Evolutionary conservation across 805 yeast genomes (phyloP).

Genomic region (Grigorovia humatica): DNA sequence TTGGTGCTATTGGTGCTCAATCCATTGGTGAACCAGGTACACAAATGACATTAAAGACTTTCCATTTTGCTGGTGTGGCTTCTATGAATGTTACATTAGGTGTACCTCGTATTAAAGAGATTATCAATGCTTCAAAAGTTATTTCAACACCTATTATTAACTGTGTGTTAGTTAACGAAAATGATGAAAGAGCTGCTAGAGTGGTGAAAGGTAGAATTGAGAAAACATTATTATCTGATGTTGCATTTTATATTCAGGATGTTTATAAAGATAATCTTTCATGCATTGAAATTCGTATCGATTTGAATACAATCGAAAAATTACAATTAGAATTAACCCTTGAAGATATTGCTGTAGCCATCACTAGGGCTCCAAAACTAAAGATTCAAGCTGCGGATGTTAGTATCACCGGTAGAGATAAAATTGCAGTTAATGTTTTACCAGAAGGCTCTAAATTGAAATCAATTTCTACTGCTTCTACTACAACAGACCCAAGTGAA

Average conservation of each 20-base stretch:
- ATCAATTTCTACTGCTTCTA: constrained; percentile 34
- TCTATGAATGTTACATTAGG: constrained; percentile 98
- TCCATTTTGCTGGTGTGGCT: constrained; percentile 99
- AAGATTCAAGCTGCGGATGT: constrained; percentile 71
- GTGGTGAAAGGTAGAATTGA: constrained; percentile 97
- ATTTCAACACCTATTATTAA: constrained; percentile 96
- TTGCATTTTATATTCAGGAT: constrained; percentile 85
- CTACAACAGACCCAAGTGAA: constrained; percentile 30
- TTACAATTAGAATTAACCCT: constrained; percentile 81
- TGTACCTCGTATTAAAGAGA: constrained; percentile 98
- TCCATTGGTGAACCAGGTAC: constrained; percentile 99
- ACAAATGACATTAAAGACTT: constrained; percentile 91
- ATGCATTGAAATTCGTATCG: constrained; percentile 70
- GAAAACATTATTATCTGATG: constrained; percentile 78
- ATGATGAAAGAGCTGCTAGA: constrained; percentile 95
- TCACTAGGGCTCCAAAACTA: constrained; percentile 76
- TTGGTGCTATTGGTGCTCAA: constrained; percentile 98
- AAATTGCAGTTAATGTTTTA: constrained; percentile 52
- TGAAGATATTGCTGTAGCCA: constrained; percentile 77
- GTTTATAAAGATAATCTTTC: constrained; percentile 77
- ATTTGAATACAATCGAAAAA: constrained; percentile 73
- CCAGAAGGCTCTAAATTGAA: constrained; percentile 35
- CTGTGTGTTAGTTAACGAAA: constrained; percentile 83
- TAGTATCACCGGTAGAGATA: constrained; percentile 51
- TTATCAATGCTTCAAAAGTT: constrained; percentile 90